These are phyloP conservation scores for Athelia sp. DNA, from an alignment of 1,284 basidiomycete species.

Conservation along the genomic window DNA sequence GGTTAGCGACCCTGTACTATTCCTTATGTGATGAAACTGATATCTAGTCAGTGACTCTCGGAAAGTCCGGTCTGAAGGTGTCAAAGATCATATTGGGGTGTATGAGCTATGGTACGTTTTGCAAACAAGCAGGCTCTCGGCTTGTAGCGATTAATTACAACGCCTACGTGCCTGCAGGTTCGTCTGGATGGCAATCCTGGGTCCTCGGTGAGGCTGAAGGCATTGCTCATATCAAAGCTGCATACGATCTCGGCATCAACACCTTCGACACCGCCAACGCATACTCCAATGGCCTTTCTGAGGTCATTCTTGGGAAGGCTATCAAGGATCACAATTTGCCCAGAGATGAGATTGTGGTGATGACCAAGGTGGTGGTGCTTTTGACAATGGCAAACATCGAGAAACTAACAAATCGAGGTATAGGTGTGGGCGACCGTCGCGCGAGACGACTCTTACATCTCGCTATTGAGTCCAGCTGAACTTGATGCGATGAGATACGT, in stretches of 20 bases:
- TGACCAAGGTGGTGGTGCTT: constrained; percentile 40
- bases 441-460: constrained; percentile 26
- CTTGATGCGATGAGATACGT: constrained; percentile 44
- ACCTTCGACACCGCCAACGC: constrained; percentile 34
- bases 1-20: no score
- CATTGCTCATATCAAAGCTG: constrained; percentile 24
- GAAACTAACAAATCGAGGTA: no score
- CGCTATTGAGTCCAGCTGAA: background rate
- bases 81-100: no score
- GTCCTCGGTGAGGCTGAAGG: constrained; percentile 26
- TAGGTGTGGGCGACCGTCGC: no score
- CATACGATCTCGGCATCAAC: constrained; percentile 29
- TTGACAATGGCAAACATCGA: constrained; percentile 2
- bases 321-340: constrained; percentile 50
- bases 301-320: constrained; percentile 54
- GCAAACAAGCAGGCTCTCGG: no score
- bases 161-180: no score
- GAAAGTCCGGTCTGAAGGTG: no score
- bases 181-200: constrained; percentile 18
- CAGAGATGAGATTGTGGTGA: constrained; percentile 49
- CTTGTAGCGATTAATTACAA: no score
- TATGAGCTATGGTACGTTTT: no score
- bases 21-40: no score
- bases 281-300: constrained; percentile 45
- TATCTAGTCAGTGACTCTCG: no score